Percentiles rank a stretch among this genome's conserved stretches.
Conservation (phyloP, 106 monocot genomes). For the Triglochin maritima region DNA sequence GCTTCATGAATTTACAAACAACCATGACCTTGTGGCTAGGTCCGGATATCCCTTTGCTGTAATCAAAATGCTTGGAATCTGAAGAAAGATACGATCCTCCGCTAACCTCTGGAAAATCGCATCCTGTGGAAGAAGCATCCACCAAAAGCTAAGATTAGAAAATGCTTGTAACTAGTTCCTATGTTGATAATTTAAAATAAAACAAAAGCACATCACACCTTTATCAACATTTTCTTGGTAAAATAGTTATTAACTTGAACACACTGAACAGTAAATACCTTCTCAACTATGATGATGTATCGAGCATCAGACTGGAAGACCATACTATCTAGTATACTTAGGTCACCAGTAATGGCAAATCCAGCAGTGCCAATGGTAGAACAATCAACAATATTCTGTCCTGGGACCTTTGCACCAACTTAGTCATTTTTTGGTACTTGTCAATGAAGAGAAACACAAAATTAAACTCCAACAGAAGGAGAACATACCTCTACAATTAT, state of each 20-base stretch:
- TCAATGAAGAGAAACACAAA: not conserved
- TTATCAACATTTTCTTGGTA: not conserved
- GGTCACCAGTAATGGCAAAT: conserved; percentile 76
- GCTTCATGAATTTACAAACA: not conserved
- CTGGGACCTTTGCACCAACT: conserved; percentile 34
- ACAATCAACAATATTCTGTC: conserved; percentile 52
- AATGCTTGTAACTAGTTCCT: too few species aligned
- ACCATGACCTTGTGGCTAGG: conserved; percentile 67
- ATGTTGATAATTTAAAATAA: not conserved
- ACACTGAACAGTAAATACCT: conserved; percentile 33
- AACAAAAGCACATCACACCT: not conserved
- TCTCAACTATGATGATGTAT: conserved; percentile 86
- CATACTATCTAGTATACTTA: conserved; percentile 46
- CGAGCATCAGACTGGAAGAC: conserved; percentile 73
- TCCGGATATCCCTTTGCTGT: conserved; percentile 98
- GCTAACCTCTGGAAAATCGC: conserved; percentile 92
- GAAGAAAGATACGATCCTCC: conserved; percentile 74
- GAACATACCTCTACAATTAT: conserved; percentile 42
- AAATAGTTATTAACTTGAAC: not conserved
- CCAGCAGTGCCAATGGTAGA: conserved; percentile 65
- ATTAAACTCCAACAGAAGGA: not conserved
- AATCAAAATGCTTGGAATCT: conserved; percentile 73
- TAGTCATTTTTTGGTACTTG: not conserved
- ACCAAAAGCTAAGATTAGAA: too few species aligned
- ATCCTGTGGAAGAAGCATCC: conserved; percentile 34